Percentiles rank a stretch among this genome's conserved stretches.
Evolutionary conservation across 306 rosid genomes (phyloP).

Genomic region (Luffa aegyptiaca): DNA sequence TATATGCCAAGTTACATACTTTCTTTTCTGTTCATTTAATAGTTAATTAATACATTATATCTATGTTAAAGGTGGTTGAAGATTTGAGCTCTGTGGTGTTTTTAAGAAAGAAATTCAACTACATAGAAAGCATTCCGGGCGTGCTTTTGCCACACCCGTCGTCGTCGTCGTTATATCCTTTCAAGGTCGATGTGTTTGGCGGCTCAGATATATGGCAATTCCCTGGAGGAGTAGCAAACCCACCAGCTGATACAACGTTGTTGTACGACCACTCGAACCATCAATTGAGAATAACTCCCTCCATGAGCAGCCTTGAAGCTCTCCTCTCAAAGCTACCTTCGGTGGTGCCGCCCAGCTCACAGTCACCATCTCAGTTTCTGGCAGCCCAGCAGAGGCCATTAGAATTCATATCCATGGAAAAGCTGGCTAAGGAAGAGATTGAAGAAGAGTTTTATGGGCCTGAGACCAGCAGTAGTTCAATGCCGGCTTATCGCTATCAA

Average conservation of each 20-base stretch:
- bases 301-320: slow-evolving; percentile 49
- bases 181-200: slow-evolving; percentile 18
- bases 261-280: slow-evolving; percentile 32
- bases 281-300: slow-evolving; percentile 30
- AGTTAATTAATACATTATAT: background rate
- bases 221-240: slow-evolving; percentile 31
- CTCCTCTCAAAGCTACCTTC: slow-evolving; percentile 47
- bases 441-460: slow-evolving; percentile 6
- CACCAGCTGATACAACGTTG: slow-evolving; percentile 12
- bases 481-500: background rate
- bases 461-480: too few relatives aligned
- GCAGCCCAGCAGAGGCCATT: slow-evolving; percentile 18
- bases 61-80: slow-evolving; percentile 49
- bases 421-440: slow-evolving; percentile 51
- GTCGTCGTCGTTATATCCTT: slow-evolving; percentile 41
- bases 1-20: background rate
- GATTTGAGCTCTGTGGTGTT: slow-evolving; percentile 84
- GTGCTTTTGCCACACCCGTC: slow-evolving; percentile 96
- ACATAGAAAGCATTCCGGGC: slow-evolving; percentile 89
- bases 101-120: slow-evolving; percentile 68
- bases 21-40: background rate
- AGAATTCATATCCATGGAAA: slow-evolving; percentile 39
- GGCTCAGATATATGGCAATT: slow-evolving; percentile 43
- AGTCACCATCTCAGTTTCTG: slow-evolving; percentile 6
- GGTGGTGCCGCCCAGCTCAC: slow-evolving; percentile 20